Evolutionary conservation across 2,329 filamentous ascomycete species (phyloP), one percentile per base, ranked within the genome.

Genomic region (Penicillium janthinellum): DNA sequence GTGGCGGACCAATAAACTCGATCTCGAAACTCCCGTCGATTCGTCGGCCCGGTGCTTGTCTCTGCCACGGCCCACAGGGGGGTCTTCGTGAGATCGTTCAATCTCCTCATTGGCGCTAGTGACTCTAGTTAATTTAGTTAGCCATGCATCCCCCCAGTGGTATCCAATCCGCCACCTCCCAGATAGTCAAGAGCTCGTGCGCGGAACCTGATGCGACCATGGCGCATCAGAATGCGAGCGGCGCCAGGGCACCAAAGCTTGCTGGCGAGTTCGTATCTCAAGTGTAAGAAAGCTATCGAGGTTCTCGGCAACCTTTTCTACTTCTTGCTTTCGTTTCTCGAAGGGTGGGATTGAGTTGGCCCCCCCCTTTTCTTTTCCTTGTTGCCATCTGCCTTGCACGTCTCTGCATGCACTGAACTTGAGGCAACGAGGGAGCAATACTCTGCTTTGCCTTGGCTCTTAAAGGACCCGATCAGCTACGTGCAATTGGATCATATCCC

Each of bases 131-230:
- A 31, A 47, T n/a, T 31, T 31, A 47, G 44, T 31, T 47, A 7
- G 20, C 10, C 20, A 20, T 28, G n/a, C 11, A 14, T 22, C 20
- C 14, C 14, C 14, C 51, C 25, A 44, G 25, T 42, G 25, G 37
- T 38, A 52, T 25, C 8, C 49, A 8, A 56, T 35, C 54, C 47
- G 48, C 48, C 55, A 52, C 28, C 20, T n/a, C 53, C 57, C 10
- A 54, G 56, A 57, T 48, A 57, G 57, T 57, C 15, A 62, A 31
- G 49, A 52, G 54, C 54, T 60, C 60, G 54, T 61, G 59, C 60
- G 57, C 20, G 50, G 20, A 35, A n/a, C 25, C 12, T 31, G 15
- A 41, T 41, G 38, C 44, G 56, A 48, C 41, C 28, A 51, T 57
- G 55, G 39, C 56, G 49, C 31, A 44, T n/a, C n/a, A 50, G 38